Evolutionary conservation across 73 alveolate genomes (phyloP), one percentile per base, ranked within the genome.

Genomic region (Paramecium caudatum): DNA sequence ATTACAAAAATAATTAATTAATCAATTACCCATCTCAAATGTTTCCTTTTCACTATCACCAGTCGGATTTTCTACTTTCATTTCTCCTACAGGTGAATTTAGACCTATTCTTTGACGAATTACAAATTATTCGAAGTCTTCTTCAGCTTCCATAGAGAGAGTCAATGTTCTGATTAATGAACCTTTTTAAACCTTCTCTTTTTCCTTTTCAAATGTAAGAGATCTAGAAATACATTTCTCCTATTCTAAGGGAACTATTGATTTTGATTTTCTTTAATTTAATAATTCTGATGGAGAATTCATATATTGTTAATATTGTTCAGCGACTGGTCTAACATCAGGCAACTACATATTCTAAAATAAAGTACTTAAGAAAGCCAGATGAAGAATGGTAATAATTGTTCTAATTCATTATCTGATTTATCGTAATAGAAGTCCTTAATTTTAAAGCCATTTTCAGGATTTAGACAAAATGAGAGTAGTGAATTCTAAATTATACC

Each of bases 391-490:
- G 94, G 91, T 3, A 74, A 21, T 8, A 91, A 16, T 15, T 63
- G 30, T 21, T 32, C 70, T 13, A 91, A 74, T 48, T 86, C 91
- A 47, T 34, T 78, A 90, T 91, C 95, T 15, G 10, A 12, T 47
- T 90, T 80, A 55, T 90, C 94, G 48, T 90, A 68, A 63, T 70
- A 90, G 45, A 92, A 91, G 12, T 92, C 85, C 25, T 46, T 90
- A 10, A 97, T 94, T 17, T 97, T 96, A 45, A 96, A 63, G 19
- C 97, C 98, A 91, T 97, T 97, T 45, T 97, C 97, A 15, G 96
- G 96, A 61, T 95, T 69, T 46, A 97, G 65, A 47, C 94, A 81
- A 78, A 94, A 96, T 5, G 98, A 92, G 19, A 92, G 91, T 47
- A 96, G 95, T 21, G 98, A 95, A 91, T 96, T 96, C 91, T 90